A percentile compares a stretch with the other conserved stretches of the same genome.
Conservation (phyloP, 106 monocot species). For the Hemerocallis citrina region DNA sequence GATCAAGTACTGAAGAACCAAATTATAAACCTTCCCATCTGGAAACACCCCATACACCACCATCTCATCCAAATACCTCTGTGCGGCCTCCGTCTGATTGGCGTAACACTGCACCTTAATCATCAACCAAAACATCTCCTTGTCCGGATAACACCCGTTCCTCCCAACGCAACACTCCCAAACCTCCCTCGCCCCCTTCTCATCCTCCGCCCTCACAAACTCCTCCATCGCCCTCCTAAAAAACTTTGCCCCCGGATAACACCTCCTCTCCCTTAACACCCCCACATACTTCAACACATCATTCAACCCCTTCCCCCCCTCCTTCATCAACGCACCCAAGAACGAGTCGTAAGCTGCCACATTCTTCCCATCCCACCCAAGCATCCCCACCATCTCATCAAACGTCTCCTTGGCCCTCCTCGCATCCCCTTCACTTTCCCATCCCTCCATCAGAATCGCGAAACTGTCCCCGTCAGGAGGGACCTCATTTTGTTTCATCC, state of each 20-base stretch:
- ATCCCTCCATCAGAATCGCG: slow-evolving; percentile 78
- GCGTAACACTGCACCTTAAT: slow-evolving; percentile 30
- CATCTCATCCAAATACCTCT: slow-evolving; percentile 56
- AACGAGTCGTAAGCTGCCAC: slow-evolving; percentile 71
- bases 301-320: background rate
- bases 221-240: slow-evolving; percentile 30
- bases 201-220: slow-evolving; percentile 12
- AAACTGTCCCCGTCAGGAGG: slow-evolving; percentile 59
- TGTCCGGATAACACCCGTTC: slow-evolving; percentile 28
- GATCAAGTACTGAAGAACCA: slow-evolving; percentile 40
- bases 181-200: slow-evolving; percentile 15
- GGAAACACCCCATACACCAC: slow-evolving; percentile 52
- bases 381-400: slow-evolving; percentile 39
- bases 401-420: slow-evolving; percentile 29
- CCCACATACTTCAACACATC: slow-evolving; percentile 34
- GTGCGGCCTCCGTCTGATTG: slow-evolving; percentile 17
- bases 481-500: background rate
- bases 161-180: slow-evolving; percentile 44
- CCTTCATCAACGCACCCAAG: slow-evolving; percentile 26
- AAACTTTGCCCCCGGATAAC: slow-evolving; percentile 65
- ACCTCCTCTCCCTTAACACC: slow-evolving; percentile 22
- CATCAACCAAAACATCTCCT: slow-evolving; percentile 48
- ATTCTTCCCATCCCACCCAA: slow-evolving; percentile 53
- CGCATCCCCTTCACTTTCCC: slow-evolving; percentile 47
- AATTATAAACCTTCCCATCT: slow-evolving; percentile 37